These are phyloP conservation scores for Naganishia sp. DNA, from an alignment of 1,284 basidiomycete genomes.

Conservation along the genomic window DNA sequence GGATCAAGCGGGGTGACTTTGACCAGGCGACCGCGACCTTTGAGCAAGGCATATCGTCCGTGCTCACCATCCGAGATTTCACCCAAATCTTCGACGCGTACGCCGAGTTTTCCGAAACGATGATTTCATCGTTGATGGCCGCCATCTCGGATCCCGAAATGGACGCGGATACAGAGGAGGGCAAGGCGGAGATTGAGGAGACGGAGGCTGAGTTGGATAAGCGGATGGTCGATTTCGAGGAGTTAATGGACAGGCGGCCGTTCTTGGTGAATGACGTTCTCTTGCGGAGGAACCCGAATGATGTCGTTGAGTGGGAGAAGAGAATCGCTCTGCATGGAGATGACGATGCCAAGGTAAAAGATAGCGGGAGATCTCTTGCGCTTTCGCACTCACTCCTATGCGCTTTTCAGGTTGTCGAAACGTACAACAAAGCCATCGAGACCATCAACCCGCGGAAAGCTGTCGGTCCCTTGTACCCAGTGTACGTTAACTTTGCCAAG, in stretches of 20 bases:
- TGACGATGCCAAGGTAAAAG: slow-evolving; percentile 79
- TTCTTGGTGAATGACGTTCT: slow-evolving; percentile 97
- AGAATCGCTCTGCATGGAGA: slow-evolving; percentile 89
- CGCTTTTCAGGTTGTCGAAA: slow-evolving; percentile 72
- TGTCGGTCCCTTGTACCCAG: slow-evolving; percentile 82
- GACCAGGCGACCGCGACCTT: slow-evolving; percentile 84
- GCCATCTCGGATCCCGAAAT: slow-evolving; percentile 62
- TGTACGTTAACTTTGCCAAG: slow-evolving; percentile 94
- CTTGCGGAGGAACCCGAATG: slow-evolving; percentile 89
- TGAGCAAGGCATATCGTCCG: slow-evolving; percentile 78
- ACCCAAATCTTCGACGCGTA: slow-evolving; percentile 98
- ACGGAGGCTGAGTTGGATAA: slow-evolving; percentile 83
- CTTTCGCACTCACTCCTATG: neutral
- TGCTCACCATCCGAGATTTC: slow-evolving; percentile 94
- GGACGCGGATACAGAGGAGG: slow-evolving; percentile 59
- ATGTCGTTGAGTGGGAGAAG: slow-evolving; percentile 99
- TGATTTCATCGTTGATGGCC: slow-evolving; percentile 91
- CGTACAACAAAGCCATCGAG: slow-evolving; percentile 84
- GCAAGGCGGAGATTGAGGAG: slow-evolving; percentile 69
- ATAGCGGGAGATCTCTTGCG: neutral
- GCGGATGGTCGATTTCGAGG: slow-evolving; percentile 91
- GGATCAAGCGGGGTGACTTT: slow-evolving; percentile 96
- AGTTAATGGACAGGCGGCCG: slow-evolving; percentile 89
- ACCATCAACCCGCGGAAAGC: slow-evolving; percentile 88
- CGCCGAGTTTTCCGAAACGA: slow-evolving; percentile 87